These are phyloP conservation scores for Suhomyces kunorum DNA, from an alignment of 1,139 yeast species.

Conservation along the genomic window DNA sequence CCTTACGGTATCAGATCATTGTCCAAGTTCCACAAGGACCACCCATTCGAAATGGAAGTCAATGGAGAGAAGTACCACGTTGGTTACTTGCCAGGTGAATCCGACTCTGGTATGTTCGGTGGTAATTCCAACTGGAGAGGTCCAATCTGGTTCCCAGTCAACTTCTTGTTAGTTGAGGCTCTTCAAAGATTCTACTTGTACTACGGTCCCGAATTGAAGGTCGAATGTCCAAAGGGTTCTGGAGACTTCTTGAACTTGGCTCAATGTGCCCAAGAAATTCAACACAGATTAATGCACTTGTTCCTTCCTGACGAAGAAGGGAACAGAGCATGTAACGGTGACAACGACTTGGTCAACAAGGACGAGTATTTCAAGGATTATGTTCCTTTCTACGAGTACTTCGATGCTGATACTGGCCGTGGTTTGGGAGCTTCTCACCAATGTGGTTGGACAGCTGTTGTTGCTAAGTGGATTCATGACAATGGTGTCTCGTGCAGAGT, in stretches of 20 bases:
- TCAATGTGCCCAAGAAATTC: constrained; percentile 89
- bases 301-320: constrained; percentile 74
- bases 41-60: constrained; percentile 87
- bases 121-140: constrained; percentile 99
- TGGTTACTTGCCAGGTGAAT: constrained; percentile 87
- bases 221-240: constrained; percentile 89
- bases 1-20: constrained; percentile 87
- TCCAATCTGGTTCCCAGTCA: constrained; percentile 98
- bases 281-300: constrained; percentile 80
- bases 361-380: constrained; percentile 78
- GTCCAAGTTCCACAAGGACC: constrained; percentile 82
- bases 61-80: constrained; percentile 75
- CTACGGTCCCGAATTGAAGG: constrained; percentile 83
- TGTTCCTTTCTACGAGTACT: constrained; percentile 83
- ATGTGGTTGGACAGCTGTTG: constrained; percentile 96
- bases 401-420: constrained; percentile 94
- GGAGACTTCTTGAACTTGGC: constrained; percentile 83
- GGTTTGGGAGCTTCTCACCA: constrained; percentile 96
- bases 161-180: constrained; percentile 84
- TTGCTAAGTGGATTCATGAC: constrained; percentile 92
- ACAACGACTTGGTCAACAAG: constrained; percentile 57
- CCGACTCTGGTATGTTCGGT: constrained; percentile 94
- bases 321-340: constrained; percentile 81
- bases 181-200: constrained; percentile 86
- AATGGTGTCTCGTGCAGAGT: constrained; percentile 70